These are phyloP conservation scores for Paraphaeosphaeria minitans DNA, from an alignment of 2,329 filamentous ascomycete genomes.

Conservation along the genomic window DNA sequence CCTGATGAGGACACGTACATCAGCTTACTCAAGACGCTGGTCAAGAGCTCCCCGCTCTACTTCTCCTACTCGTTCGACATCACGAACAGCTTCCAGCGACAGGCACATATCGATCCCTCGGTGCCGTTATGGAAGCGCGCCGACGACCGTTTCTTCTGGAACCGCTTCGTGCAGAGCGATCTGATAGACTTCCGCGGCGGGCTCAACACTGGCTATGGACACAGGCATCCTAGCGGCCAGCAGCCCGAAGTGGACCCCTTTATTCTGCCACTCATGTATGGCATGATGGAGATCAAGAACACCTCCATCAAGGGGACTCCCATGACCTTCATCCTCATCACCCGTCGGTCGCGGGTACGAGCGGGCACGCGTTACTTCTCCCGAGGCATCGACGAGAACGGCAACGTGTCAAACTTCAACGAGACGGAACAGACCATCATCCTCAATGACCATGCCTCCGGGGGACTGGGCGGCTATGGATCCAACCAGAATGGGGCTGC, in stretches of 20 bases:
- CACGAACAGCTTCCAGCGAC: conserved; percentile 95
- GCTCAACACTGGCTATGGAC: conserved; percentile 54
- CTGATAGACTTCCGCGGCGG: conserved; percentile 84
- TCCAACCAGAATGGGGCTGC: conserved; percentile 73
- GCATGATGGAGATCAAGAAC: conserved; percentile 88
- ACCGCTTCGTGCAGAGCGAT: conserved; percentile 88
- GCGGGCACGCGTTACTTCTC: conserved; percentile 95
- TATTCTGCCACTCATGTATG: conserved; percentile 94
- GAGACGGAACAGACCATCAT: conserved; percentile 95
- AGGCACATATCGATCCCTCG: conserved; percentile 74
- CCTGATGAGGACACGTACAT: conserved; percentile 94
- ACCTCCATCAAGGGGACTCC: conserved; percentile 84
- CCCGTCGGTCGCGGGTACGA: conserved; percentile 83
- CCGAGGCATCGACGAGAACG: conserved; percentile 88
- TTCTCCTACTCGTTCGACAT: conserved; percentile 97
- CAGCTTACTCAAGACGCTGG: conserved; percentile 75
- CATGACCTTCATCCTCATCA: conserved; percentile 85
- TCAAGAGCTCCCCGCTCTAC: conserved; percentile 89
- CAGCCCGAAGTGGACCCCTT: conserved; percentile 85
- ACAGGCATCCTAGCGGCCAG: conserved; percentile 67
- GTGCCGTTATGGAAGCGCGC: conserved; percentile 86
- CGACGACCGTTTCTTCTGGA: conserved; percentile 99
- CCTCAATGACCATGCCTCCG: conserved; percentile 76
- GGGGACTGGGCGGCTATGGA: conserved; percentile 77
- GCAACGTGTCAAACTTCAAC: conserved; percentile 98